Base-by-base conservation (phyloP, 2,329 filamentous ascomycete genomes). In the Huntiella savannae region DNA sequence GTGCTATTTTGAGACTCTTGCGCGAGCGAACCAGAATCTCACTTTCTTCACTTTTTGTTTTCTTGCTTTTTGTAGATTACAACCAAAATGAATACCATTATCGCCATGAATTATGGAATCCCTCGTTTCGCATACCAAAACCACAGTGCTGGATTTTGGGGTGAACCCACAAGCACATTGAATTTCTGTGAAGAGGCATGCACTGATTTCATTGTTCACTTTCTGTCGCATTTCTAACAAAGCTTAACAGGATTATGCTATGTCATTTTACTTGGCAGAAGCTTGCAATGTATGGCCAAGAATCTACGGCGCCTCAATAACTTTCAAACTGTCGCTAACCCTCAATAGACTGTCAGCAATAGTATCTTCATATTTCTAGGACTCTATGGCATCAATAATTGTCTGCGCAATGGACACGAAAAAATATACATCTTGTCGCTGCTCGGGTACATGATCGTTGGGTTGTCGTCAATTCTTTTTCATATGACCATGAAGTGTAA, bases 121-220 rank as follows among this genome's bases (percentile, higher is more conserved):
- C 15, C 15, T 16, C 34, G 34, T n/a, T n/a, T 36, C 12, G 12
- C 40, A 8, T 43, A 43, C 15, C 32, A 10, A 33, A 34, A 12
- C 4, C 11, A 43, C 15, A 17, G 15, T 15, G 12, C 28, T 4
- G 77, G 77, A 15, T 75, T 73, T 57, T 85, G 79, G 79, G 71
- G 69, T 4, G 73, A 77, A 16, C 75, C 80, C 47, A 84, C 79
- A 1, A 77, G 76, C 6, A 84, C 79, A 0, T 56, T 84, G 39
- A 83, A 86, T 58, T 86, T 82, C 71, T 87, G 82, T 57, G 82
- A 86, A 68, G 82, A 85, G 68, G 78, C 77, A 59, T 51, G 51
- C 43, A n/a, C n/a, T 17, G 59, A 51, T 7, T 28, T 28, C 22
- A 28, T 28, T 28, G 22, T 28, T 28, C 22, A 10, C 8, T 28